Evolutionary conservation across 768 basidiomycete genomes (phyloP).

Genomic region (Suillus brevipes): DNA sequence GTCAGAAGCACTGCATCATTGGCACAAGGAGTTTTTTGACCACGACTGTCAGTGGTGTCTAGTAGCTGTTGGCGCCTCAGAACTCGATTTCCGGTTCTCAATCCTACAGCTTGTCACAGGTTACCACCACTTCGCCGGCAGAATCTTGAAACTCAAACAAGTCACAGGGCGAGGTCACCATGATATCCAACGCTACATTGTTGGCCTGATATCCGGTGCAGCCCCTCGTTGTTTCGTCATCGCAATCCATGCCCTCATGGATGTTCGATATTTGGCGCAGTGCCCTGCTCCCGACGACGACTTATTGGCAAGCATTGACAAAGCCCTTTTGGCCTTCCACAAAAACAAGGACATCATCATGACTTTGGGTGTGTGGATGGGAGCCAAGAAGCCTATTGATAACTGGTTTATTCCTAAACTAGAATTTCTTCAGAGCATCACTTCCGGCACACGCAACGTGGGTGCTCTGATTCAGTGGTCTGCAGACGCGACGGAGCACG

Average conservation of each 20-base stretch:
- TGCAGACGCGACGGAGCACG: too few species aligned
- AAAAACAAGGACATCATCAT: too few species aligned
- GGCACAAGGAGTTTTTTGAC: constrained; percentile 36
- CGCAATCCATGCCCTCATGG: constrained; percentile 35
- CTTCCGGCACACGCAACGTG: too few species aligned
- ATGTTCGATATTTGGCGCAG: constrained; percentile 41
- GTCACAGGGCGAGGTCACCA: constrained; percentile 40
- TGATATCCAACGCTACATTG: constrained; percentile 37
- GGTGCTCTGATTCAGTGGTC: too few species aligned
- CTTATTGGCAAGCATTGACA: too few species aligned
- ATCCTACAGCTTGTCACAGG: constrained; percentile 19
- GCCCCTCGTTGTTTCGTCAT: constrained; percentile 30
- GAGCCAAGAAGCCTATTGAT: too few species aligned
- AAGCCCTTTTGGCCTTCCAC: too few species aligned
- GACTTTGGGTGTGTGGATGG: too few species aligned
- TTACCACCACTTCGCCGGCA: constrained; percentile 38
- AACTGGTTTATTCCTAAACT: too few species aligned
- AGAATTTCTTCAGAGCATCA: too few species aligned
- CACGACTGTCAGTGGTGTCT: constrained; percentile 27
- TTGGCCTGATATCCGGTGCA: constrained; percentile 37
- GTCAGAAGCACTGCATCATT: constrained; percentile 40
- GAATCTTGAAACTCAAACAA: constrained; percentile 43
- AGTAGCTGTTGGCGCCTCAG: constrained; percentile 17
- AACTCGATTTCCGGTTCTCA: constrained; percentile 16
- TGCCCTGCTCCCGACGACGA: constrained; percentile 8